A percentile compares a stretch with the other conserved stretches of the same genome.
These are phyloP conservation scores for Fusarium gaditjirri DNA, from an alignment of 2,329 filamentous ascomycete species.

Conservation along the genomic window DNA sequence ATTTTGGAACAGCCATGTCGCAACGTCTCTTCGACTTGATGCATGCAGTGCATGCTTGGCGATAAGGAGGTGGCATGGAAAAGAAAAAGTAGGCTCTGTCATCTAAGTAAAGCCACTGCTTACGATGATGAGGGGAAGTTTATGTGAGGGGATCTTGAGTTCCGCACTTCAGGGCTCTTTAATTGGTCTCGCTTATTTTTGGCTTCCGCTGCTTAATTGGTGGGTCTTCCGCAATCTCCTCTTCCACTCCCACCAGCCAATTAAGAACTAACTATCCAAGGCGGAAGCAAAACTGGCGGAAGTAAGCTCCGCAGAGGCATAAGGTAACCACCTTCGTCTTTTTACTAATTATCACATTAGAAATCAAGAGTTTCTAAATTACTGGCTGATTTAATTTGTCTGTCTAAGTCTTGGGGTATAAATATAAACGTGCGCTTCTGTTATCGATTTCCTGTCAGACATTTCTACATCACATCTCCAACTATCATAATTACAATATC, in stretches of 20 bases:
- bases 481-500: too few species aligned
- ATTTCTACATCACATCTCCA: background rate
- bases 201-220: background rate
- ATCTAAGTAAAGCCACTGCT: background rate
- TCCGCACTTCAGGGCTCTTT: background rate
- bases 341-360: background rate
- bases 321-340: background rate
- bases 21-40: background rate
- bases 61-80: background rate
- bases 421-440: too few species aligned
- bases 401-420: background rate
- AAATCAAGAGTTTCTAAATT: background rate
- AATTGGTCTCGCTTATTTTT: background rate
- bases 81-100: too few species aligned
- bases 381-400: background rate
- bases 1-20: background rate
- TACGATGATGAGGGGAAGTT: background rate
- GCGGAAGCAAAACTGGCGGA: background rate
- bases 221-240: background rate
- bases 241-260: background rate
- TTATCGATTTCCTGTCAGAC: background rate
- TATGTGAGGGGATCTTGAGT: background rate
- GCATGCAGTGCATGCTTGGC: background rate
- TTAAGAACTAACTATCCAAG: too few species aligned
- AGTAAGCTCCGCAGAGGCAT: background rate